Evolutionary conservation across 768 basidiomycete species (phyloP).

Genomic region (Mrakia blollopis): DNA sequence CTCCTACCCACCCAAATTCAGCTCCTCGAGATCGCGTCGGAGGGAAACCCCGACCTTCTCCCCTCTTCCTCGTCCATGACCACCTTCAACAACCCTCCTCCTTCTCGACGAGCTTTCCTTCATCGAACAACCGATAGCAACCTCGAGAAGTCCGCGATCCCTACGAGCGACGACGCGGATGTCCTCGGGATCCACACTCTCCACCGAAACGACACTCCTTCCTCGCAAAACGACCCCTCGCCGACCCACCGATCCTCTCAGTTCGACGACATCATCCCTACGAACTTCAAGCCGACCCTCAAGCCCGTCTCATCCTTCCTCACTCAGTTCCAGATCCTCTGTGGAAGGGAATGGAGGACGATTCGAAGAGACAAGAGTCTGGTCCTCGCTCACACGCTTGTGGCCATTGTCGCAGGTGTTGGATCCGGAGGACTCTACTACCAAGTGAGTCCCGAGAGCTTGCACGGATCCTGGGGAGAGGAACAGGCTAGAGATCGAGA

Average conservation of each 20-base stretch:
- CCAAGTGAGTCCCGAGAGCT: conserved; percentile 41
- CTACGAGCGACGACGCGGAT: not conserved
- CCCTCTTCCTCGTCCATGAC: not conserved
- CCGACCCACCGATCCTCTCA: not conserved
- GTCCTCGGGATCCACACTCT: not conserved
- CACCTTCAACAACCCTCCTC: not conserved
- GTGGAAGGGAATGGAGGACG: conserved; percentile 79
- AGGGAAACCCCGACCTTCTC: not conserved
- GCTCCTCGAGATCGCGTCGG: conserved; percentile 77
- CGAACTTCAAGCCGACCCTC: conserved; percentile 34
- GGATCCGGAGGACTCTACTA: conserved; percentile 90
- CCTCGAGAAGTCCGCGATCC: conserved; percentile 5
- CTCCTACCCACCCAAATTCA: not conserved
- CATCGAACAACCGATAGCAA: conserved; percentile 10
- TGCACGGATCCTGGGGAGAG: not conserved
- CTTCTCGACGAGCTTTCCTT: not conserved
- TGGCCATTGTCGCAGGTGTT: conserved; percentile 70
- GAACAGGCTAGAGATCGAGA: not conserved
- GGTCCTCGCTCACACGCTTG: conserved; percentile 69
- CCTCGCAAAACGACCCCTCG: not conserved
- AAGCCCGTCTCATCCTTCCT: conserved; percentile 72
- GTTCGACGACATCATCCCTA: conserved; percentile 1
- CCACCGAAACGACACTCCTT: not conserved
- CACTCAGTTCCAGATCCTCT: conserved; percentile 78
- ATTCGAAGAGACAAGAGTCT: conserved; percentile 74